Evolutionary conservation across 495 filamentous ascomycete genomes (phyloP).

Genomic region (Lentithecium fluviatile): DNA sequence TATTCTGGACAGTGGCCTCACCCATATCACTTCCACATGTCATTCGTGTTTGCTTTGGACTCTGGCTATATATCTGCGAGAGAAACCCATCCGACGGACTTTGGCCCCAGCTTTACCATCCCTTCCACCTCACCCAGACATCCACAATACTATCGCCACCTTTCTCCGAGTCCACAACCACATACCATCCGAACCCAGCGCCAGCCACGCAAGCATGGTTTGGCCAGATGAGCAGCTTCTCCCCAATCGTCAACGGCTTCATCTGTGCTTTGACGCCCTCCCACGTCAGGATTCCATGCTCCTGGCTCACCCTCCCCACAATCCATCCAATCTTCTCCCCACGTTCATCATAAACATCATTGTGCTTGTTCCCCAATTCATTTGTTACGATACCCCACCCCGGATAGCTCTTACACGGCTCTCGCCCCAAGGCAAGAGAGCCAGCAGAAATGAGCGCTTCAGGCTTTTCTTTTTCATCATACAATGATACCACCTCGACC

Average conservation of each 20-base stretch:
- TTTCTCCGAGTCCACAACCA: conserved; percentile 64
- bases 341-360: conserved; percentile 34
- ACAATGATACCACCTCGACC: conserved; percentile 70
- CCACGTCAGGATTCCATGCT: conserved; percentile 48
- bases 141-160: conserved; percentile 46
- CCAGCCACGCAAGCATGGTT: conserved; percentile 85
- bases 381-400: conserved; percentile 70
- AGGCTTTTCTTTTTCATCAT: conserved; percentile 57
- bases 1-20: not conserved
- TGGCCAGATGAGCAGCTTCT: conserved; percentile 71
- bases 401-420: conserved; percentile 67
- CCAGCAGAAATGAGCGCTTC: conserved; percentile 74
- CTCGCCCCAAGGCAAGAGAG: conserved; percentile 69
- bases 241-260: conserved; percentile 57
- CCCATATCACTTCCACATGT: too few species aligned
- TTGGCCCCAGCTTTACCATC: conserved; percentile 41
- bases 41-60: too few species aligned
- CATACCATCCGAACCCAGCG: conserved; percentile 69
- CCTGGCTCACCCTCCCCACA: conserved; percentile 44
- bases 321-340: conserved; percentile 43
- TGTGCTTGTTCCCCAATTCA: conserved; percentile 1
- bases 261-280: conserved; percentile 50
- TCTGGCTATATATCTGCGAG: too few species aligned
- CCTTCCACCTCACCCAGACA: conserved; percentile 46
- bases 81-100: too few species aligned